Conservation (phyloP, 2,329 filamentous ascomycete species). For the Stromatinia cepivora region DNA sequence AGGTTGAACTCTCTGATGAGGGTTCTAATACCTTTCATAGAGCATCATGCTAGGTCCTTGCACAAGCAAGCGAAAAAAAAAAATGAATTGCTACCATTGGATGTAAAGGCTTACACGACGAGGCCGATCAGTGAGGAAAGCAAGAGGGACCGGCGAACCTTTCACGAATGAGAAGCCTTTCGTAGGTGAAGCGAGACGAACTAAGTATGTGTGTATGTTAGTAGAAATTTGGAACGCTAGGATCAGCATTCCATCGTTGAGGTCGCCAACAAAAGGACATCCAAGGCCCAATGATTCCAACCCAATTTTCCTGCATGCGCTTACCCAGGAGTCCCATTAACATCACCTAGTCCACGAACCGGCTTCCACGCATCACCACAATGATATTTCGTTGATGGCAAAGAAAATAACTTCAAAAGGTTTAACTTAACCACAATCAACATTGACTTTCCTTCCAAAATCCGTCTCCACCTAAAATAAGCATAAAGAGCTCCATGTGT, state of each 20-base stretch:
- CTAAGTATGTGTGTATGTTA: not conserved
- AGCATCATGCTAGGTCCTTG: too few relatives aligned
- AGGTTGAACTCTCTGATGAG: not conserved
- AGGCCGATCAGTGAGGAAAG: too few relatives aligned
- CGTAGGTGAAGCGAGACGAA: not conserved
- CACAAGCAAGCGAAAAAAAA: too few relatives aligned
- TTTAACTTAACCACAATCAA: too few relatives aligned
- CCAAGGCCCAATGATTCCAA: not conserved
- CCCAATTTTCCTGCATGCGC: not conserved
- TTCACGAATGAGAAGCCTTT: not conserved
- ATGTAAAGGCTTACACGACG: accelerated
- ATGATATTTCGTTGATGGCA: not conserved
- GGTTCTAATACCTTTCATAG: too few relatives aligned
- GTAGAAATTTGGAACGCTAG: not conserved
- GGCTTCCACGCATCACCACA: not conserved
- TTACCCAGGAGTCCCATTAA: not conserved
- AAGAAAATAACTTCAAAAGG: not conserved
- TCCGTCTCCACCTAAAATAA: not conserved
- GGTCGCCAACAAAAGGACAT: not conserved
- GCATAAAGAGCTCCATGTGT: too few relatives aligned
- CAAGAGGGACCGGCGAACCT: not conserved
- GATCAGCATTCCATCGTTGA: not conserved
- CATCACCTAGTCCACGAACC: not conserved
- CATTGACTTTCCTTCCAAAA: not conserved
- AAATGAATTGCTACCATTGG: not conserved